Percentiles rank a stretch among this genome's conserved stretches.
Conservation (phyloP, 2,329 filamentous ascomycete species). For the Cladophialophora chaetospira region DNA sequence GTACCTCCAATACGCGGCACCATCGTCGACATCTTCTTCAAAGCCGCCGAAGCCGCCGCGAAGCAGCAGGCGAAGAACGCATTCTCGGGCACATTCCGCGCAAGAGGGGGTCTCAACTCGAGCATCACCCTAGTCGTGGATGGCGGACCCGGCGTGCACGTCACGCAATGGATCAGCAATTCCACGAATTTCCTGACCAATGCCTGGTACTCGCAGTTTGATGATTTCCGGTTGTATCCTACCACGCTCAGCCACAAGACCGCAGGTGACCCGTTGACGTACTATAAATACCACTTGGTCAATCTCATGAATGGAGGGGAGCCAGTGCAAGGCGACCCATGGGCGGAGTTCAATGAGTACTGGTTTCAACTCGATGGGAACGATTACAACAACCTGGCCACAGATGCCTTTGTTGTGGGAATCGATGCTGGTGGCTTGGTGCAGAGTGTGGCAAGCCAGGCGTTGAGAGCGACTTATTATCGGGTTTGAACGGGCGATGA, state of each 20-base stretch:
- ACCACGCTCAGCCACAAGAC: conserved; percentile 20
- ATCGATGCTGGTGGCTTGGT: conserved; percentile 30
- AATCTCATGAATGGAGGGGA: conserved; percentile 33
- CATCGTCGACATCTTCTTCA: conserved; percentile 13
- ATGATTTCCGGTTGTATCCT: conserved; percentile 21
- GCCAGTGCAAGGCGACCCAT: conserved; percentile 29
- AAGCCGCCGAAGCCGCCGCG: conserved; percentile 10
- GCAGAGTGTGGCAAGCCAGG: conserved; percentile 23
- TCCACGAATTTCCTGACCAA: conserved; percentile 28
- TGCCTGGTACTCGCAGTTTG: conserved; percentile 1
- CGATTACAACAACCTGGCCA: conserved; percentile 25
- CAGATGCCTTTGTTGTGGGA: conserved; percentile 36
- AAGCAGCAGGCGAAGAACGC: conserved; percentile 9
- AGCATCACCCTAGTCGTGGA: conserved; percentile 32
- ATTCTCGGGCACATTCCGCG: conserved; percentile 13
- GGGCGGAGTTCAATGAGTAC: conserved; percentile 36
- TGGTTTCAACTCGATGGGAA: conserved; percentile 34
- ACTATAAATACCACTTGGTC: conserved; percentile 15
- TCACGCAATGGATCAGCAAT: conserved; percentile 29
- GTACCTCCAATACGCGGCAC: conserved; percentile 5
- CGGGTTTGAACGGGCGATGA: too few species aligned
- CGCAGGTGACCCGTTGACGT: conserved; percentile 18
- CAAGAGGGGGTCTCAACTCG: conserved; percentile 11
- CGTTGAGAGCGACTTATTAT: background rate
- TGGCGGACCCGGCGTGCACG: conserved; percentile 22